These are phyloP conservation scores for Sporothrix inflata DNA, from an alignment of 2,329 filamentous ascomycete species.

Conservation along the genomic window DNA sequence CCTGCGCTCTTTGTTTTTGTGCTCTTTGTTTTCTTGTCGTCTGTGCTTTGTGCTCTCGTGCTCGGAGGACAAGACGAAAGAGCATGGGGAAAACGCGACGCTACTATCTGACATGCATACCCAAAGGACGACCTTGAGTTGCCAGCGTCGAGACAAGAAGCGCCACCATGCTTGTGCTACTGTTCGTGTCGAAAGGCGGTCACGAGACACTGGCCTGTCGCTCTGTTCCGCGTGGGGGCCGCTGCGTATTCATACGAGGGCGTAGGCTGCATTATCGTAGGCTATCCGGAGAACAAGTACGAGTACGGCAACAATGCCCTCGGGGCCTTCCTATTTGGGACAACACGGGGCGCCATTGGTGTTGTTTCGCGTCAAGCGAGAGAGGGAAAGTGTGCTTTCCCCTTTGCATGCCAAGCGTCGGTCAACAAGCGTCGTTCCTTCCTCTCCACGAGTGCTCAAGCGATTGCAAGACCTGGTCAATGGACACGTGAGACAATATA, in stretches of 20 bases:
- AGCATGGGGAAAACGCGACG: background rate
- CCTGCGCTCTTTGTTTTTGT: background rate
- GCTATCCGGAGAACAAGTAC: background rate
- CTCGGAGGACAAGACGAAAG: no score
- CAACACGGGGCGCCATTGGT: background rate
- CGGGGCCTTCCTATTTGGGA: conserved; percentile 18
- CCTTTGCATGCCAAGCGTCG: background rate
- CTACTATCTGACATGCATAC: background rate
- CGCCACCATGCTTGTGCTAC: background rate
- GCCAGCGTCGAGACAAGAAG: background rate
- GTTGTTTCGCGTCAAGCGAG: background rate
- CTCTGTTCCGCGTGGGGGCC: background rate
- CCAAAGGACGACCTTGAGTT: background rate
- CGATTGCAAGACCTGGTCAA: background rate
- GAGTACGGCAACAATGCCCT: background rate
- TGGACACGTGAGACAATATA: background rate
- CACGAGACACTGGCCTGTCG: background rate
- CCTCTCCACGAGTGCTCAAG: no score
- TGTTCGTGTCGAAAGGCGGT: background rate
- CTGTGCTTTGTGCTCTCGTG: background rate
- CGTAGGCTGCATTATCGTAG: background rate
- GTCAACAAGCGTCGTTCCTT: conserved; percentile 2
- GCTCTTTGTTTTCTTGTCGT: background rate
- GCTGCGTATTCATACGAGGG: background rate
- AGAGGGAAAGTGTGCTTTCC: background rate